Evolutionary conservation across 1,284 basidiomycete genomes (phyloP).

Genomic region (Pseudomicrostroma phylloplanum): DNA sequence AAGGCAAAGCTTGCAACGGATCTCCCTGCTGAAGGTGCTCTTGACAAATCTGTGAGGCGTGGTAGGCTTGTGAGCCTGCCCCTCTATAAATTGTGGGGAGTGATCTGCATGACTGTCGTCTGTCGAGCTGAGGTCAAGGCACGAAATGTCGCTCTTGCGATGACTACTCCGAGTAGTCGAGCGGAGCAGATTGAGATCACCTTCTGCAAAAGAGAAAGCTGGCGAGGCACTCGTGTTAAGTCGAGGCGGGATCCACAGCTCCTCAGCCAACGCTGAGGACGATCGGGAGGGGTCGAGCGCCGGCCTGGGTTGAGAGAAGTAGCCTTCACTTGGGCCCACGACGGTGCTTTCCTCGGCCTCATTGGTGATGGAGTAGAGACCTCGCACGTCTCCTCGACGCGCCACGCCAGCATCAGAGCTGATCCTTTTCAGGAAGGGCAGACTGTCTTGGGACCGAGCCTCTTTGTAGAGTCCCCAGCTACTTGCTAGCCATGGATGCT

Average conservation of each 20-base stretch:
- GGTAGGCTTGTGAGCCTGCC: background rate
- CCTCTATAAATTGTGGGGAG: background rate
- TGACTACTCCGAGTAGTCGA: background rate
- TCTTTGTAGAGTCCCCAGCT: slow-evolving; percentile 67
- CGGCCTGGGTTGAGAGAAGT: background rate
- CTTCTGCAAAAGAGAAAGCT: slow-evolving; percentile 14
- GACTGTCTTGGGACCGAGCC: slow-evolving; percentile 70
- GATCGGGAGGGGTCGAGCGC: background rate
- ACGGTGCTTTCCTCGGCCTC: slow-evolving; percentile 6
- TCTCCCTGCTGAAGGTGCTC: slow-evolving; percentile 84
- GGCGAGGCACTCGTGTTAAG: background rate
- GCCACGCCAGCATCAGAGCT: slow-evolving; percentile 62
- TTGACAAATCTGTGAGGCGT: slow-evolving; percentile 71
- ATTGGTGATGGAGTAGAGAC: slow-evolving; percentile 8
- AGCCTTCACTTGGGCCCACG: background rate
- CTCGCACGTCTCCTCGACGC: slow-evolving; percentile 56
- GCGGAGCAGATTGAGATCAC: background rate
- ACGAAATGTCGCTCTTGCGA: background rate
- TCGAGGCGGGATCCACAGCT: background rate
- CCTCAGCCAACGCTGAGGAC: background rate
- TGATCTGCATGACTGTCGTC: slow-evolving; percentile 5
- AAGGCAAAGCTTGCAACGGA: slow-evolving; percentile 77
- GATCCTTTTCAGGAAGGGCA: slow-evolving; percentile 83
- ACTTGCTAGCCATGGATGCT: slow-evolving; percentile 80
- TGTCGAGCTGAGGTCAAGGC: slow-evolving; percentile 23